phyloP scores from a whole-genome alignment of 768 basidiomycete species.

The Mycena olivaceomarginata region DNA sequence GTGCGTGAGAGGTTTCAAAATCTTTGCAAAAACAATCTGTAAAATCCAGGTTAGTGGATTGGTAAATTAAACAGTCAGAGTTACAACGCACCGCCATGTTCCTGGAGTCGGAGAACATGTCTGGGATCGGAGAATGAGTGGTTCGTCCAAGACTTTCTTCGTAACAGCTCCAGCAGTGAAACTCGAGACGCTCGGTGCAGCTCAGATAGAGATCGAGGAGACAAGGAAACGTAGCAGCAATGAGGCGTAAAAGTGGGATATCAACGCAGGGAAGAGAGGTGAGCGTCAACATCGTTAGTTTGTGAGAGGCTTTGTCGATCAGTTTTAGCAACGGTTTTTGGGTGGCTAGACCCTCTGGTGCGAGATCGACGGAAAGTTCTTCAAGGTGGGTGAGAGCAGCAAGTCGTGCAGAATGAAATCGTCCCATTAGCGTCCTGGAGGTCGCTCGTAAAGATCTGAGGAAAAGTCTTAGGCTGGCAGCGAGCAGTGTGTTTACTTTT shows the following conservation, averaged over 20 bases:
- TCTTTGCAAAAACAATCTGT: slow-evolving; percentile 65
- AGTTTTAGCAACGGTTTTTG: slow-evolving; percentile 61
- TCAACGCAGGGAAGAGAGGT: slow-evolving; percentile 77
- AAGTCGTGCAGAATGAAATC: slow-evolving; percentile 50
- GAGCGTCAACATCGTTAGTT: slow-evolving; percentile 69
- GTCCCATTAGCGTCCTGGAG: slow-evolving; percentile 52
- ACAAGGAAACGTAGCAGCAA: slow-evolving; percentile 67
- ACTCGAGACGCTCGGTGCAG: slow-evolving; percentile 75
- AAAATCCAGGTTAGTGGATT: slow-evolving; percentile 13
- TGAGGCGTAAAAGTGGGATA: slow-evolving; percentile 63
- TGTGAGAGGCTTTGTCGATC: slow-evolving; percentile 56
- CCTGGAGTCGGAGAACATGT: slow-evolving; percentile 62
- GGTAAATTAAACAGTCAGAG: background rate
- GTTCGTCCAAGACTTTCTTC: slow-evolving; percentile 74
- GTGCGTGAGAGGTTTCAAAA: slow-evolving; percentile 66
- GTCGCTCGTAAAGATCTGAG: slow-evolving; percentile 56
- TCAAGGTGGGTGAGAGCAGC: slow-evolving; percentile 58
- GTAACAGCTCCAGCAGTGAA: slow-evolving; percentile 77
- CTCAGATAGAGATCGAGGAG: slow-evolving; percentile 72
- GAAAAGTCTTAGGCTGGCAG: slow-evolving; percentile 43
- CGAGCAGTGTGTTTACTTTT: slow-evolving; percentile 27
- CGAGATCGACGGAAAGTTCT: slow-evolving; percentile 64
- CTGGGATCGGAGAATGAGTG: slow-evolving; percentile 79
- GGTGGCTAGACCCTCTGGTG: slow-evolving; percentile 63
- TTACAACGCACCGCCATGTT: slow-evolving; percentile 71